Conservation (phyloP, 768 basidiomycete genomes). For the Suillus lakei region DNA sequence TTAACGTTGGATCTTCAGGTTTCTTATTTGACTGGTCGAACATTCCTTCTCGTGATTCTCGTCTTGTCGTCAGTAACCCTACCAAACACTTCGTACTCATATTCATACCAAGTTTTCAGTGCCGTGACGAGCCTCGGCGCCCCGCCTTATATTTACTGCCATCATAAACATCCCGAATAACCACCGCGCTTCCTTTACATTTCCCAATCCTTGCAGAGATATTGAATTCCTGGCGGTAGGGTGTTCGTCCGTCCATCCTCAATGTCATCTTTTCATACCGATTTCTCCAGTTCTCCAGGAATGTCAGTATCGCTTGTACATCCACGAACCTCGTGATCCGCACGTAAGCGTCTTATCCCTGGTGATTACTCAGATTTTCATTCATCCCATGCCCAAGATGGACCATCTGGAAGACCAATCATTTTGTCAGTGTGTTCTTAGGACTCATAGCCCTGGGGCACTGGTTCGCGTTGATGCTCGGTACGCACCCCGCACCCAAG, state of each 20-base stretch:
- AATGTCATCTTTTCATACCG: background rate
- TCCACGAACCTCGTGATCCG: conserved; percentile 34
- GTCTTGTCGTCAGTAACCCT: conserved; percentile 17
- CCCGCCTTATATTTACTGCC: conserved; percentile 20
- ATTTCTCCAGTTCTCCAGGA: conserved; percentile 14
- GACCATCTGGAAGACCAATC: too few relatives aligned
- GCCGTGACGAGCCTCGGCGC: background rate
- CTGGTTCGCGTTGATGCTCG: conserved; percentile 25
- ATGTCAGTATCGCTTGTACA: conserved; percentile 20
- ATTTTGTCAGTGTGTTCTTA: conserved; percentile 21
- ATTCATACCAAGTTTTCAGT: conserved; percentile 13
- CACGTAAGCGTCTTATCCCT: conserved; percentile 21
- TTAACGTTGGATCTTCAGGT: conserved; percentile 14
- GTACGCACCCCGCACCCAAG: conserved; percentile 3
- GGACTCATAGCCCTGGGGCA: conserved; percentile 20
- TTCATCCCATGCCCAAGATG: background rate
- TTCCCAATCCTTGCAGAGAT: conserved; percentile 15
- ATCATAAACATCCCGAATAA: conserved; percentile 18
- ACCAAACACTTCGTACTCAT: background rate
- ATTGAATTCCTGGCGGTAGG: conserved; percentile 20
- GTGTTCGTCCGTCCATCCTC: too few relatives aligned
- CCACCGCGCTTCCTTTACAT: background rate
- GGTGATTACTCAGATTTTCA: background rate
- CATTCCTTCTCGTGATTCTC: conserved; percentile 17
- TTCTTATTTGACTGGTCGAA: too few relatives aligned